Base-by-base conservation (phyloP, 495 filamentous ascomycete genomes). In the Lasiosphaeria ovina region DNA sequence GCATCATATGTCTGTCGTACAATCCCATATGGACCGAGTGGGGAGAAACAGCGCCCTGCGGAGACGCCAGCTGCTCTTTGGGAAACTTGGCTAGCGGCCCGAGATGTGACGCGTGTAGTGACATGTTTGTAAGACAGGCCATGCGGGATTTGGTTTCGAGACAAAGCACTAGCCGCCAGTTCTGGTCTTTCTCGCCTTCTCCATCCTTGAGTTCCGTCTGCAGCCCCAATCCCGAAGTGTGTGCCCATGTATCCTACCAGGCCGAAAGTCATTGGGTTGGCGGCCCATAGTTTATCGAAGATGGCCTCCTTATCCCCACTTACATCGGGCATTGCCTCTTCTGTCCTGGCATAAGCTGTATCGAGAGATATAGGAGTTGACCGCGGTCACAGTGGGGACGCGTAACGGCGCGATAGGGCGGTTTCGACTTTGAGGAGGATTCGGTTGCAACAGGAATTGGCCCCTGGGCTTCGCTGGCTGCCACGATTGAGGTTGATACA, bases 81-180 rank as follows among this genome's bases (percentile, higher is more conserved):
- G 33, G 59, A 48, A n/a, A 53, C 62, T 54, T 66, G 49, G 59
- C 35, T 54, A 44, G 42, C 66, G 55, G 60, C 57, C 58, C 61
- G 57, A 64, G 53, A 64, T 53, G 42, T 55, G 57, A 70, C 57
- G 64, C 61, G 59, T 56, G 64, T 65, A 66, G 64, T 67, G 62
- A 65, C 61, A 67, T 66, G 60, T 56, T 62, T 63, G 69, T 71
- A 66, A 59, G 68, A 73, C 68, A 64, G 55, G 32, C n/a, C 33
- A 63, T 66, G 62, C 61, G 63, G 60, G 45, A 42, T 42, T 24
- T 57, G 49, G 58, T 58, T 63, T 68, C 61, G 57, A 69, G 61
- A 68, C 64, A 66, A 12, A 44, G 62, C 49, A 49, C 57, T 24
- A n/a, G 40, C 51, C 35, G 57, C 40, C 53, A 54, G 44, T 58